Percentiles rank a stretch among this genome's conserved stretches.
Evolutionary conservation across 768 basidiomycete genomes (phyloP).

Genomic region (Tulasnella sp.): DNA sequence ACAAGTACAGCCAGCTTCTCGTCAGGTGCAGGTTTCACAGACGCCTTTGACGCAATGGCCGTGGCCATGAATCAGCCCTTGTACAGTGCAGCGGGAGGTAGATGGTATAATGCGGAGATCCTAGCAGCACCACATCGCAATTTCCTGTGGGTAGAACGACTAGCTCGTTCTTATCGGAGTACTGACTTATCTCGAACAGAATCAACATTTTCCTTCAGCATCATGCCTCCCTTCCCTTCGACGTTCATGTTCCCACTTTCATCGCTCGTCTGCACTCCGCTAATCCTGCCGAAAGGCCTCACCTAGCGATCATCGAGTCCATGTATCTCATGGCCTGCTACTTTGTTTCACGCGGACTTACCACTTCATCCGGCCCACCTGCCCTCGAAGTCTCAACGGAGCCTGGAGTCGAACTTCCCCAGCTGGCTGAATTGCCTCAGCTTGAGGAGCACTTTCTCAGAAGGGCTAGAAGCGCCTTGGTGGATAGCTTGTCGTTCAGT

Average conservation of each 20-base stretch:
- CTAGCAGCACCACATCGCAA: not conserved
- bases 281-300: conserved; percentile 11
- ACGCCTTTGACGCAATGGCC: conserved; percentile 4
- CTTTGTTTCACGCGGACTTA: conserved; percentile 10
- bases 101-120: conserved; percentile 1
- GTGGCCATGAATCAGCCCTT: conserved; percentile 4
- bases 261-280: not conserved
- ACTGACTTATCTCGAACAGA: not conserved
- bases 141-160: not conserved
- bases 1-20: not conserved
- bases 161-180: not conserved
- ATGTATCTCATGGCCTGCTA: conserved; percentile 31
- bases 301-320: conserved; percentile 25
- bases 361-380: not conserved
- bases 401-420: not conserved
- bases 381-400: not conserved
- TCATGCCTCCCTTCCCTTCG: conserved; percentile 5
- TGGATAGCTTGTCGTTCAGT: conserved; percentile 28
- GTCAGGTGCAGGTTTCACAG: not conserved
- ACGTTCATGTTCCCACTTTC: conserved; percentile 20
- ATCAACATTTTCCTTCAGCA: conserved; percentile 15
- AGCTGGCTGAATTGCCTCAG: conserved; percentile 3
- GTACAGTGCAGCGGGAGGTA: not conserved
- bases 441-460: conserved; percentile 29
- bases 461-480: conserved; percentile 24